phyloP scores from a whole-genome alignment of 2,329 filamentous ascomycete species.

The Verticillium albo-atrum region DNA sequence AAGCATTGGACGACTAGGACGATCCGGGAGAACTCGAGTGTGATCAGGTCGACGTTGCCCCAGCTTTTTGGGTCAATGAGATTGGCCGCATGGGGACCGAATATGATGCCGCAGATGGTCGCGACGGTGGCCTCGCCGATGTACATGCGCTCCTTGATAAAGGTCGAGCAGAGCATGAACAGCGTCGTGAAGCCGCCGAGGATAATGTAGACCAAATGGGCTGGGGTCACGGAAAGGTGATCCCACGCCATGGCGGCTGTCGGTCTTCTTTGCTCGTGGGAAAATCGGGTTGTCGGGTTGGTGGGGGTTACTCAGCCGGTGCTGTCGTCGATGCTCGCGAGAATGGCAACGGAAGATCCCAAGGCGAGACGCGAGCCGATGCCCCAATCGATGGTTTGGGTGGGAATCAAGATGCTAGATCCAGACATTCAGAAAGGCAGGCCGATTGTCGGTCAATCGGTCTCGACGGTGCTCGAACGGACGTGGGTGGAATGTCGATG shows the following conservation, averaged over 20 bases:
- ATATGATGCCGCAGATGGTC: slow-evolving; percentile 82
- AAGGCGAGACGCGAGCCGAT: slow-evolving; percentile 14
- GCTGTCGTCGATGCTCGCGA: background rate
- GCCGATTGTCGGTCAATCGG: background rate
- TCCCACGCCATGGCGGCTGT: slow-evolving; percentile 65
- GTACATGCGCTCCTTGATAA: slow-evolving; percentile 98
- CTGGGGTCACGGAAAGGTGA: slow-evolving; percentile 81
- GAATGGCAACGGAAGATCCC: slow-evolving; percentile 8
- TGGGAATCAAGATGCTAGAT: slow-evolving; percentile 14
- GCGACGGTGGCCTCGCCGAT: slow-evolving; percentile 97
- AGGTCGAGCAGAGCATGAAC: slow-evolving; percentile 96
- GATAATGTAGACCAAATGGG: slow-evolving; percentile 98
- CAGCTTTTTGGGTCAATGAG: slow-evolving; percentile 72
- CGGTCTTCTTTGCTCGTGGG: background rate
- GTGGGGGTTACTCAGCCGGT: background rate
- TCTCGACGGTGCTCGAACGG: too few relatives aligned
- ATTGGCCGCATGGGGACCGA: slow-evolving; percentile 78
- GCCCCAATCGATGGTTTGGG: slow-evolving; percentile 19
- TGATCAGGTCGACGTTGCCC: slow-evolving; percentile 83
- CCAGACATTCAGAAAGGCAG: slow-evolving; percentile 24
- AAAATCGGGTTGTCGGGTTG: background rate
- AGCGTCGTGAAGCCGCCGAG: slow-evolving; percentile 94
- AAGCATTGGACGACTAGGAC: slow-evolving; percentile 92
- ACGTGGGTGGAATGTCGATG: background rate
- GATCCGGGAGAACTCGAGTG: slow-evolving; percentile 83